These are phyloP conservation scores for Nakazawaea anatomiae DNA, from an alignment of 805 yeast species.

Conservation along the genomic window DNA sequence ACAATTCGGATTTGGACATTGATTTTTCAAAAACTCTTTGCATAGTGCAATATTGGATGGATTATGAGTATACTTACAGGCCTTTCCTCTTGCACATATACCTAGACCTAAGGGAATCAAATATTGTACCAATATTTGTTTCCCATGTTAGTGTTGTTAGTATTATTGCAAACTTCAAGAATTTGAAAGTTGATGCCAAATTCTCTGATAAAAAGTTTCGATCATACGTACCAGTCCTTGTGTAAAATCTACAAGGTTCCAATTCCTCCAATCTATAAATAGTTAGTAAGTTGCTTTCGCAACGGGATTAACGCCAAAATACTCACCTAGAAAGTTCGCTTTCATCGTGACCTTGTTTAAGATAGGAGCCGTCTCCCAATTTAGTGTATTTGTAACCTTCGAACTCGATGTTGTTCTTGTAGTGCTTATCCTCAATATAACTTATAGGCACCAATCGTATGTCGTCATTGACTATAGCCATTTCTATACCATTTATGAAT, in stretches of 20 bases:
- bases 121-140: conserved; percentile 13
- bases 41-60: conserved; percentile 49
- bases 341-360: conserved; percentile 1
- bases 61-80: conserved; percentile 52
- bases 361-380: conserved; percentile 10
- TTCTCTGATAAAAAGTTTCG: too few species aligned
- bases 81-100: conserved; percentile 42
- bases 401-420: conserved; percentile 2
- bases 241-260: conserved; percentile 10
- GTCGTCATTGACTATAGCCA: conserved; percentile 36
- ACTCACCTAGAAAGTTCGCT: conserved; percentile 7
- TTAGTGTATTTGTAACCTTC: background rate
- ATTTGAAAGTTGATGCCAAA: background rate
- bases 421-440: conserved; percentile 5
- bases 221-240: conserved; percentile 11
- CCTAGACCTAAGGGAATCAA: conserved; percentile 31
- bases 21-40: conserved; percentile 36
- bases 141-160: background rate
- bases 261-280: conserved; percentile 7
- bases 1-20: conserved; percentile 45
- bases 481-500: conserved; percentile 33
- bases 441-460: conserved; percentile 32
- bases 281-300: background rate
- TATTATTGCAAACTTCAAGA: background rate
- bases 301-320: background rate